Evolutionary conservation across 2,329 filamentous ascomycete species (phyloP).

Genomic region (Talaromyces piceae): DNA sequence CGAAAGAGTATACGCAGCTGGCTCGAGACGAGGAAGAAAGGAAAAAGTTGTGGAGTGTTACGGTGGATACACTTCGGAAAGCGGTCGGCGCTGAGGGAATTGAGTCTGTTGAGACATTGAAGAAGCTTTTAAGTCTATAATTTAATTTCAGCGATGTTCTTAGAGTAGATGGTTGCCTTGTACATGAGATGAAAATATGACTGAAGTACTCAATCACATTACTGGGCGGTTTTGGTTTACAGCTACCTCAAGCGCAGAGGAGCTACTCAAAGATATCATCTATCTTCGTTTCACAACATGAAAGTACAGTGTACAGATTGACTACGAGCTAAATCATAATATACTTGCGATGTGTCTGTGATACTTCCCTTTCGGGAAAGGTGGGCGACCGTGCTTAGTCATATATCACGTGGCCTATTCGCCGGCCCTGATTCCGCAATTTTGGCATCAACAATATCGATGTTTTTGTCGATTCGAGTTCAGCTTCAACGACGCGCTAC

Average conservation of each 20-base stretch:
- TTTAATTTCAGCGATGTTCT: too few relatives aligned
- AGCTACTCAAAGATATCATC: too few relatives aligned
- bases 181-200: neutral
- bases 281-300: too few relatives aligned
- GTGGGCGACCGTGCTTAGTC: neutral
- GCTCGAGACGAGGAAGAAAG: conserved; percentile 6
- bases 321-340: too few relatives aligned
- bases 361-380: neutral
- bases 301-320: too few relatives aligned
- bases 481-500: neutral
- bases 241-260: too few relatives aligned
- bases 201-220: neutral
- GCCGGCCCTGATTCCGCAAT: conserved; percentile 1
- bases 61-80: conserved; percentile 3
- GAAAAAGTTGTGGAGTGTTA: conserved; percentile 5
- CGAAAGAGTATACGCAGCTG: conserved; percentile 7
- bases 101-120: conserved; percentile 4
- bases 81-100: conserved; percentile 9
- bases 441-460: neutral
- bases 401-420: neutral
- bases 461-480: neutral
- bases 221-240: too few relatives aligned
- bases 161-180: too few relatives aligned
- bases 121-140: neutral
- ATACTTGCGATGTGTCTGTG: neutral